Evolutionary conservation across 2,329 filamentous ascomycete genomes (phyloP), one percentile per base, ranked within the genome.

Genomic region (Raffaelea ambrosiae): DNA sequence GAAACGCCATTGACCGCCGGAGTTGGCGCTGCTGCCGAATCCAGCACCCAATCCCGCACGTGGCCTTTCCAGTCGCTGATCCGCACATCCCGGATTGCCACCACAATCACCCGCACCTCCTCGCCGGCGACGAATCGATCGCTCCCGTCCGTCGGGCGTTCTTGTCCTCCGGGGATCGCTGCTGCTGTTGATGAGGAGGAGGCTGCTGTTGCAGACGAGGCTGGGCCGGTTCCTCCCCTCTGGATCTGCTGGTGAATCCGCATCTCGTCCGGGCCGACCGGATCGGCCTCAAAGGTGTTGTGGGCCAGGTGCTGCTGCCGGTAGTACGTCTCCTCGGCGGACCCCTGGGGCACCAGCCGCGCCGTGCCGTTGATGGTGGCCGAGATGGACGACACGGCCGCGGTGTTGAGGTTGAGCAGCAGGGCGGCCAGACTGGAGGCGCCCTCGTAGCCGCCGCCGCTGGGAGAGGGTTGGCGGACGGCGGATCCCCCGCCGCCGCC

Each of bases 51-150:
- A 62, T 97, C 91, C 58, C 85, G 80, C 4, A 97, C 88, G 14
- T 82, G 80, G n/a, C 93, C 91, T 70, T 95, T 95, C 86, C 86
- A 95, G 64, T 95, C 93, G 55, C 86, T 89, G 58, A 94, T 94
- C 59, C 89, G 77, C 43, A 93, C 89, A 61, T 90, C 87, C 58
- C 76, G 78, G 57, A 97, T 88, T 57, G 77, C 79, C 8, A 97
- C 93, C 5, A 91, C 78, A 31, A 97, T 88, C 7, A 96, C 90
- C 43, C 86, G 76, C 2, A 94, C 89, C 62, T 93, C 86, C 59
- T 88, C 85, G 3, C 84, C 86, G 35, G 84, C 84, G 39, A 95
- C 78, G 64, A 89, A 87, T 60, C 77, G 82, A 60, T 77, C 76
- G 31, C 76, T 69, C 3, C 73, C 77, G 54, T 76, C 76, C 40